Percentiles rank a stretch among this genome's conserved stretches.
Conservation (phyloP, 352 stramenopile species). For the Pythium plurisporium region DNA sequence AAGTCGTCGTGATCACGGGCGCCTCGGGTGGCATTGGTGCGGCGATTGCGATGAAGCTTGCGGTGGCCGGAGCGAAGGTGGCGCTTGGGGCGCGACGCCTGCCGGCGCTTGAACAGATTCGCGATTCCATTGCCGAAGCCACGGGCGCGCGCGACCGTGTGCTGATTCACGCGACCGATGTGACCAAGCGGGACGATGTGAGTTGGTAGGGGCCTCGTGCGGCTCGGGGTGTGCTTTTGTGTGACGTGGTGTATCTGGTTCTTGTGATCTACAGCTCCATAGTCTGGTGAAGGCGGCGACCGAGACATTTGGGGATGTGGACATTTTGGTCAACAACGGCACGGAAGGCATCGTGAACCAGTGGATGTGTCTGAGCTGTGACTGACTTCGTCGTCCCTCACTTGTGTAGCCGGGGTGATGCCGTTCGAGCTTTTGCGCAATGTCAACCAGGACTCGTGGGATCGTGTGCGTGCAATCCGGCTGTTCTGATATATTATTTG, state of each 20-base stretch:
- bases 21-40: constrained; percentile 86
- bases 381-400: neutral
- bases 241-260: neutral
- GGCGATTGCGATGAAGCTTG: constrained; percentile 71
- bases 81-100: constrained; percentile 73
- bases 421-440: constrained; percentile 91
- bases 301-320: constrained; percentile 58
- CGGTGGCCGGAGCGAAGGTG: constrained; percentile 70
- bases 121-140: constrained; percentile 28
- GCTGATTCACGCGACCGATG: constrained; percentile 48
- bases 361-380: neutral
- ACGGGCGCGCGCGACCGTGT: constrained; percentile 27
- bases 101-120: constrained; percentile 49
- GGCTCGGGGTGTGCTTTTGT: too few relatives aligned
- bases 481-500: neutral
- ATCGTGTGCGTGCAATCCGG: constrained; percentile 18
- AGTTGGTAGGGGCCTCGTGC: too few relatives aligned
- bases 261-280: constrained; percentile 31
- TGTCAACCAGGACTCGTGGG: constrained; percentile 89
- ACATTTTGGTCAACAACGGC: constrained; percentile 91
- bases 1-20: constrained; percentile 86
- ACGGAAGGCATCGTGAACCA: neutral
- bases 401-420: constrained; percentile 87
- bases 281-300: constrained; percentile 55
- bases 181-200: constrained; percentile 64